Percentiles rank a stretch among this genome's conserved stretches.
Evolutionary conservation across 257 asterid genomes (phyloP).

Genomic region (Solanum acaule): DNA sequence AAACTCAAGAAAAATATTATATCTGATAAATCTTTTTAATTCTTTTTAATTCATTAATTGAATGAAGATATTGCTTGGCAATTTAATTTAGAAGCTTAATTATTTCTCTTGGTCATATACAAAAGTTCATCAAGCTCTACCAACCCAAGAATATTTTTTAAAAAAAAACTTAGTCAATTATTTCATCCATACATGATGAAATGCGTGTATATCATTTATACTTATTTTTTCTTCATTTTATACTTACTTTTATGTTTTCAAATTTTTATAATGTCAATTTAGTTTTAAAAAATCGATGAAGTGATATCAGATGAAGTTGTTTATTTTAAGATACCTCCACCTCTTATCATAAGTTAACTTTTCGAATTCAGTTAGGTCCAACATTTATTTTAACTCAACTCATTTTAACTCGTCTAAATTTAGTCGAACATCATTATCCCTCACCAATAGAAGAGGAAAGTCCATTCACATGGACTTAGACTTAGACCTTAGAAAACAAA

Average conservation of each 20-base stretch:
- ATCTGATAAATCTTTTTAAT: neutral
- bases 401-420: neutral
- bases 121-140: neutral
- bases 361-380: rapidly evolving
- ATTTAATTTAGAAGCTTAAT: neutral
- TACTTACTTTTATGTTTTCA: neutral
- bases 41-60: neutral
- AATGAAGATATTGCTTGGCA: neutral
- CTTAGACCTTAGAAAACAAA: neutral
- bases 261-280: neutral
- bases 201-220: neutral
- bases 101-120: neutral
- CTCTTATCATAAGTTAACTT: rapidly evolving
- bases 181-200: neutral
- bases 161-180: neutral
- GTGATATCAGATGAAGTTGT: neutral
- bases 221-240: neutral
- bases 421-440: neutral
- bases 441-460: neutral
- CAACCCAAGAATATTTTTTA: neutral
- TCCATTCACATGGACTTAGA: neutral
- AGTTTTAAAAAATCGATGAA: neutral
- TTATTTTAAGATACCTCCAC: neutral
- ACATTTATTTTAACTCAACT: neutral
- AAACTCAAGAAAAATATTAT: neutral